phyloP scores from a whole-genome alignment of 306 rosid genomes.

The Dicorynia guianensis region DNA sequence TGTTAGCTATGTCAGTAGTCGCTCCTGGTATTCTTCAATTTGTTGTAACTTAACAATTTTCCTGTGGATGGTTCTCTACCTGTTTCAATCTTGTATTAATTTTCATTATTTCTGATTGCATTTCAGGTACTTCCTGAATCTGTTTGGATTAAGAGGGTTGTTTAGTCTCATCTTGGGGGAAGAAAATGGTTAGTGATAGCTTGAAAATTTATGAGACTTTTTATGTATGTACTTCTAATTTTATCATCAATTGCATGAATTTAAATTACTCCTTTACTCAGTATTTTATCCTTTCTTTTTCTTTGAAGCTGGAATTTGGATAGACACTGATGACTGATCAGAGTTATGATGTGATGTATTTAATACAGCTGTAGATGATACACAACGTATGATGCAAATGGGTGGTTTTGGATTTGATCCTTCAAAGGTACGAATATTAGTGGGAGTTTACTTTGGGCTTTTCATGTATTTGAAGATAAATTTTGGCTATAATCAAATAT shows the following conservation, averaged over 20 bases:
- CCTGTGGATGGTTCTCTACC: neutral
- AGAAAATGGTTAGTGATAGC: slow-evolving; percentile 86
- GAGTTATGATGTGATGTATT: slow-evolving; percentile 38
- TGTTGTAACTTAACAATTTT: slow-evolving; percentile 1
- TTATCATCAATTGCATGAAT: slow-evolving; percentile 20
- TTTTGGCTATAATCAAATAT: slow-evolving; percentile 14
- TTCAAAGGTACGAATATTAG: slow-evolving; percentile 68
- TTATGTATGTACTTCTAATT: neutral
- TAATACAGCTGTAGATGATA: slow-evolving; percentile 90
- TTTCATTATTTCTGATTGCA: slow-evolving; percentile 22
- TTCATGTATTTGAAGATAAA: slow-evolving; percentile 30
- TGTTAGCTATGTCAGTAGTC: slow-evolving; percentile 99
- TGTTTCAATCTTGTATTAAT: slow-evolving; percentile 30
- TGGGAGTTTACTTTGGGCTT: slow-evolving; percentile 20
- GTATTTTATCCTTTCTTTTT: neutral
- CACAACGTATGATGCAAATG: slow-evolving; percentile 99
- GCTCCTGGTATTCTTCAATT: slow-evolving; percentile 78
- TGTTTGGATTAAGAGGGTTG: slow-evolving; percentile 95
- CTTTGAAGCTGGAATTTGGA: slow-evolving; percentile 16
- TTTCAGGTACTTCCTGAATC: slow-evolving; percentile 95
- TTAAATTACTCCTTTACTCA: neutral
- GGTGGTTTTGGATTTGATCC: slow-evolving; percentile 97
- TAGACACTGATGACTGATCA: slow-evolving; percentile 23
- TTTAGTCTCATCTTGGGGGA: slow-evolving; percentile 99
- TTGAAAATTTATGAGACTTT: slow-evolving; percentile 8